Evolutionary conservation across 768 basidiomycete genomes (phyloP), one percentile per base, ranked within the genome.

Genomic region (Chalciporus pseudorubinellus): DNA sequence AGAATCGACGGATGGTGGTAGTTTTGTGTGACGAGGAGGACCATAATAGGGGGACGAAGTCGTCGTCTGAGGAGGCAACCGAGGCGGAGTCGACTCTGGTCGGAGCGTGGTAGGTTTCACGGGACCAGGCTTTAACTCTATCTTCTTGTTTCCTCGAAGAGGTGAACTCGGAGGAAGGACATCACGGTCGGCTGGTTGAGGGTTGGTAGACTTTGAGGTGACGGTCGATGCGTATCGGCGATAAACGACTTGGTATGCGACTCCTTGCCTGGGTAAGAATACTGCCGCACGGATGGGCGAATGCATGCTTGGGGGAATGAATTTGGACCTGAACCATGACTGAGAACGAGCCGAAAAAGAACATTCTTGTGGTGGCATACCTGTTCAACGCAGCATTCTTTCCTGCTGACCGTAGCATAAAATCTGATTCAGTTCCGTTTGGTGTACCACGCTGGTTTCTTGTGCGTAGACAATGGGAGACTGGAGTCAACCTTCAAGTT

Each of bases 121-220:
- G 22, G 87, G 87, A 2, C 72, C 81, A 1, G 87, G 87, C 20
- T 81, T 78, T 14, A 87, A 71, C 52, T 85, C 82, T 44, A 86
- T 69, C 65, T 82, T 79, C 40, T 63, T 67, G 53, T 72, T 77
- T 50, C 72, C 77, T 6, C 65, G 61, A 48, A 59, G 36, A 5
- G 65, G 47, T 53, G 51, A 50, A 52, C 46, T 56, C 36, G 70
- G 47, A 46, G 69, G 61, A 38, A 63, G 59, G 48, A 43, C 59
- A 57, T 52, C 58, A 72, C 50, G 48, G 39, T 61, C 61, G 38
- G 46, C 53, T 48, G 46, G 13, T 57, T 43, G 47, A 19, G 57
- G 7, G 44, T 51, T 41, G 40, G 58, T 41, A 21, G 63, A 46
- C 55, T 64, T 66, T 48, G 70, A 42, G 4, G 71, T 52, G 20